Base-by-base conservation (phyloP, 495 filamentous ascomycete genomes). In the Aspergillus carlsbadensis region DNA sequence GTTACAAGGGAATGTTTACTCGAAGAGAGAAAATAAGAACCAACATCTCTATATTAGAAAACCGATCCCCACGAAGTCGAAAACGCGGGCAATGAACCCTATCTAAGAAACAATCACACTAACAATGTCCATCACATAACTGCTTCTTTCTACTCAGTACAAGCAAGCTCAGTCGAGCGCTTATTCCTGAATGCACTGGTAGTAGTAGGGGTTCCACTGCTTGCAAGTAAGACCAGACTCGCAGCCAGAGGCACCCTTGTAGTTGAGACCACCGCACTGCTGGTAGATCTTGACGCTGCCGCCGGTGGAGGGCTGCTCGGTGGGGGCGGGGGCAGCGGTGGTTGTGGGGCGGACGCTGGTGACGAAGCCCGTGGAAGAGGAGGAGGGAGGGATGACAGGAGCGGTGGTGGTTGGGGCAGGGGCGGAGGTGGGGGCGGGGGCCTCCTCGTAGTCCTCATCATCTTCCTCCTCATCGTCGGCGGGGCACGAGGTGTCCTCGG, bases 151-250 rank as follows among this genome's bases (percentile, higher is more conserved):
- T 29, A 3, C 26, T 29, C 26, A 29, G 26, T 4, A 29, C 4
- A 29, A 29, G 26, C 3, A 8, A 29, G 26, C 8, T 3, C 26
- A 29, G 8, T 3, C 26, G 8, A 29, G 4, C 8, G 11, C 35
- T n/a, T 55, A 55, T 1, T 41, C 52, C 43, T 42, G 33, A 37
- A 65, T 35, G 34, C 62, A 65, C 59, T 65, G 62, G 58, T 57
- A 57, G 56, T 65, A 65, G 56, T 57, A 65, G 18, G 56, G 52
- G 62, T 65, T 65, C 58, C 58, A 65, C 52, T 65, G 35, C 58
- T 65, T 59, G 62, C 62, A 65, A 18, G 48, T 42, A 13, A 59
- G 50, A 10, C 59, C 59, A 15, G 20, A 36, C 3, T 49, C 62
- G 22, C 62, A 65, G 48, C 36, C 24, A 14, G 56, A 55, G 36